Base-by-base conservation (phyloP, 2,329 filamentous ascomycete species). In the Talaromyces sp. region DNA sequence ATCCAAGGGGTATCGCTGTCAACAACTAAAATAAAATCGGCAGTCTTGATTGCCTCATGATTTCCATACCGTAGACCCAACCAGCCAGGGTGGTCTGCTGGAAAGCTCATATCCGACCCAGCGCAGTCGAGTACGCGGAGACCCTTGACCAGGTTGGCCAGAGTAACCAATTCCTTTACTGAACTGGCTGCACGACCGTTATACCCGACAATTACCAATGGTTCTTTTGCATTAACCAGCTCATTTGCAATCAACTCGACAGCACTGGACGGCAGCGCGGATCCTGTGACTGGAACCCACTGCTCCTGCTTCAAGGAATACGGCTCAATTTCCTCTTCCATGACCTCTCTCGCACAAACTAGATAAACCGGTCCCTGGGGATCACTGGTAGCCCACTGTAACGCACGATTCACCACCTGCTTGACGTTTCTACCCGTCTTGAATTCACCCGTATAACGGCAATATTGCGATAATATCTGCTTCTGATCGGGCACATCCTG, bases 1-100 rank as follows among this genome's bases (percentile, higher is more conserved):
- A 97, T 91, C 91, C 91, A 97, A 0, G 92, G 92, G 0, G 96
- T 91, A 68, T 97, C 92, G 63, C 91, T 95, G 72, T 97, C 89
- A 22, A 96, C 69, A 2, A 96, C 87, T 1, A 97, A 64, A 60
- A 97, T 95, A 10, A 91, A 83, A 70, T 97, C 93, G 0, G 92
- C 90, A 0, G 84, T 84, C 59, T 80, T 82, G 69, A 96, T 89
- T 41, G 80, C 79, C 1, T 89, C 84, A 53, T 96, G 88, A 2
- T 83, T 80, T 2, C 90, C 90, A 65, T 86, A 95, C 43, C 85
- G 81, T 53, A 94, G 71, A 2, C 92, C 87, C 11, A 90, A 69
- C 76, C 83, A 89, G 0, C 75, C 84, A 1, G 75, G 72, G 48
- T 80, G 77, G 45, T 78, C 65, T 0, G 73, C 71, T 13, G 77